Base-by-base conservation (phyloP, 495 filamentous ascomycete genomes). In the Hyphodiscus hymeniophilus region DNA sequence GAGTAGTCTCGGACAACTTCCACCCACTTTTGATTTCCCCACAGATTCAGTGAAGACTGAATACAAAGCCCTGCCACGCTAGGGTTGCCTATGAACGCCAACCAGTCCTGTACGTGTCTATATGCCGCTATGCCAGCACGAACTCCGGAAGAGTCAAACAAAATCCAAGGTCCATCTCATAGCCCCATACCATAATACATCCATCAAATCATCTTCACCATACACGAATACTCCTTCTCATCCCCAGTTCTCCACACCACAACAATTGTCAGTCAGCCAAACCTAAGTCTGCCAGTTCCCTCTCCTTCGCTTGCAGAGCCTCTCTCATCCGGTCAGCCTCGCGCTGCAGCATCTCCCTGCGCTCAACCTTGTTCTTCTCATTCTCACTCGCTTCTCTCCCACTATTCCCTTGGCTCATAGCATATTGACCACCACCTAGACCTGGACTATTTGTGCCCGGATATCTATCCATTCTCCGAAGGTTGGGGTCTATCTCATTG, bases 271-370 rank as follows among this genome's bases (percentile, higher is more conserved):
- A 51, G 15, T 52, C 48, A 1, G 10, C 41, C 34, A 42, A 34
- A 24, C 48, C 49, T 54, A 89, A 62, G 55, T 83, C 84, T 21
- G 83, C 84, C 47, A 94, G 63, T 48, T 94, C 87, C 42, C 80
- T 74, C 63, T 94, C 87, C 60, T 87, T 91, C 18, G 78, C 79
- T 16, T 76, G 73, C 30, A 95, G 65, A 58, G 82, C 67, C 57
- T 85, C 79, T 24, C 85, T 75, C 76, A 94, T 90, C 47, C 72
- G 68, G 58, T 91, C 83, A 0, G 82, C 77, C 63, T 95, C 87
- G 2, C 79, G 71, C 59, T 83, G 75, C 43, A 94, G 66, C 50
- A 79, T 71, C 17, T 77, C 77, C 24, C 83, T 72, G 42, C 79
- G 72, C 43, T 87, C 84, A 7, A 74, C 69, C 42, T 76, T 75